Conservation (phyloP, 768 basidiomycete species). For the Lyophyllum shimeji region DNA sequence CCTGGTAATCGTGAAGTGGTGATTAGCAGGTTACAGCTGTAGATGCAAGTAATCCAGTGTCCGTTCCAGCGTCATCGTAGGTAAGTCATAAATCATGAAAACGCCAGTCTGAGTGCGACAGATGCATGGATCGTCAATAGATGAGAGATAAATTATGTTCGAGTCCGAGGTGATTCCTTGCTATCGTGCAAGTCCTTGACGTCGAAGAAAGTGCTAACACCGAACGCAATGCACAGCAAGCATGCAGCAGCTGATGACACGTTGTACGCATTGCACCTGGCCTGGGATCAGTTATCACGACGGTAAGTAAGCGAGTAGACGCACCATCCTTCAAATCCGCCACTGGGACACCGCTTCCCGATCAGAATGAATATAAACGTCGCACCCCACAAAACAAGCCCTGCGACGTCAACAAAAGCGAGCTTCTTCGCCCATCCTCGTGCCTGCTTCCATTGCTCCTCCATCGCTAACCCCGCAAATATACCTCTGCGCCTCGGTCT, state of each 20-base stretch:
- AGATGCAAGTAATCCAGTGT: neutral
- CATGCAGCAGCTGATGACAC: conserved; percentile 63
- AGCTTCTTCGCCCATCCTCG: conserved; percentile 53
- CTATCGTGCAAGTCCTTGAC: conserved; percentile 65
- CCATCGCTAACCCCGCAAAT: conserved; percentile 61
- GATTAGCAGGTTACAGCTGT: neutral
- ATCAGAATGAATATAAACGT: conserved; percentile 60
- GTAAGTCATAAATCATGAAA: conserved; percentile 3
- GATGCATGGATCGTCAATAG: neutral
- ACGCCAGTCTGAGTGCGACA: neutral
- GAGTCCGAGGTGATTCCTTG: conserved; percentile 61
- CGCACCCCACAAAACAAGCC: conserved; percentile 53
- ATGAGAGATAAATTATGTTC: conserved; percentile 17
- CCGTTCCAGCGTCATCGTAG: neutral
- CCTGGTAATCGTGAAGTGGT: neutral
- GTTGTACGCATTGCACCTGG: conserved; percentile 74
- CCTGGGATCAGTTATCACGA: neutral
- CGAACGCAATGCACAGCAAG: conserved; percentile 54
- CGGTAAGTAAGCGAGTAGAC: conserved; percentile 15
- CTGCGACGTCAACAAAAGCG: conserved; percentile 46
- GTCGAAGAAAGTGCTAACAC: conserved; percentile 59
- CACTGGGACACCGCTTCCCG: conserved; percentile 64
- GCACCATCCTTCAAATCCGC: conserved; percentile 63
- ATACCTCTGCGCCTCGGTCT: conserved; percentile 46
- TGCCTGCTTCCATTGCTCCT: conserved; percentile 60